These are phyloP conservation scores for Diaporthe helianthi DNA, from an alignment of 2,329 filamentous ascomycete genomes.

Conservation along the genomic window DNA sequence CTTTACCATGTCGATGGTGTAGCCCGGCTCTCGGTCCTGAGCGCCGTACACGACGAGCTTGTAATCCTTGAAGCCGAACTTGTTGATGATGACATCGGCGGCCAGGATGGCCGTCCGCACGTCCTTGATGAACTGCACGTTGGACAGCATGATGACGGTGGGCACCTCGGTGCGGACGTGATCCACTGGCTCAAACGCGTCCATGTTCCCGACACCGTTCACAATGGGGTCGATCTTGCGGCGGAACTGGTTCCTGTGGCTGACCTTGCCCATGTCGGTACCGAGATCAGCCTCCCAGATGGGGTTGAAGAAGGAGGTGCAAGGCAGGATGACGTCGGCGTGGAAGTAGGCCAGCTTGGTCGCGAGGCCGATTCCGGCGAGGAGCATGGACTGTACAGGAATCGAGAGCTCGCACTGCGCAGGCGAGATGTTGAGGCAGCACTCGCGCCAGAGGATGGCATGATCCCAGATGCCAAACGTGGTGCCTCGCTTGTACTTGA, in stretches of 20 bases:
- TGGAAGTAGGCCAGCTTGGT: constrained; percentile 56
- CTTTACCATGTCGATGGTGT: constrained; percentile 65
- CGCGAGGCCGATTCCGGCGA: constrained; percentile 55
- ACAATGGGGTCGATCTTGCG: constrained; percentile 70
- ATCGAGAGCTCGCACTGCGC: constrained; percentile 56
- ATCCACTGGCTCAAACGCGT: constrained; percentile 65
- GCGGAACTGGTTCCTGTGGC: constrained; percentile 62
- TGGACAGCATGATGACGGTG: constrained; percentile 71
- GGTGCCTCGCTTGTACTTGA: constrained; percentile 65
- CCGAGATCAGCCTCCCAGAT: constrained; percentile 70
- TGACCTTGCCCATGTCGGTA: constrained; percentile 61
- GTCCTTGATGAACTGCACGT: constrained; percentile 66
- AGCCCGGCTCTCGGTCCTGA: constrained; percentile 67
- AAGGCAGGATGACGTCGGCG: constrained; percentile 66
- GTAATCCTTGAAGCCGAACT: constrained; percentile 71
- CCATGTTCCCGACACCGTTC: constrained; percentile 71
- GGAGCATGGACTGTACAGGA: constrained; percentile 55
- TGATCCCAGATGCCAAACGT: constrained; percentile 71
- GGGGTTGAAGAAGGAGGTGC: constrained; percentile 68
- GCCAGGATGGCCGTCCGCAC: constrained; percentile 70
- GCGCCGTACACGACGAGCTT: constrained; percentile 68
- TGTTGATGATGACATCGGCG: constrained; percentile 70
- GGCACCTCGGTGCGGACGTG: constrained; percentile 64
- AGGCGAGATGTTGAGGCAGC: constrained; percentile 56
- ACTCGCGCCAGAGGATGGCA: constrained; percentile 67